Evolutionary conservation across 2,329 filamentous ascomycete species (phyloP).

Genomic region (Diplodia intermedia): DNA sequence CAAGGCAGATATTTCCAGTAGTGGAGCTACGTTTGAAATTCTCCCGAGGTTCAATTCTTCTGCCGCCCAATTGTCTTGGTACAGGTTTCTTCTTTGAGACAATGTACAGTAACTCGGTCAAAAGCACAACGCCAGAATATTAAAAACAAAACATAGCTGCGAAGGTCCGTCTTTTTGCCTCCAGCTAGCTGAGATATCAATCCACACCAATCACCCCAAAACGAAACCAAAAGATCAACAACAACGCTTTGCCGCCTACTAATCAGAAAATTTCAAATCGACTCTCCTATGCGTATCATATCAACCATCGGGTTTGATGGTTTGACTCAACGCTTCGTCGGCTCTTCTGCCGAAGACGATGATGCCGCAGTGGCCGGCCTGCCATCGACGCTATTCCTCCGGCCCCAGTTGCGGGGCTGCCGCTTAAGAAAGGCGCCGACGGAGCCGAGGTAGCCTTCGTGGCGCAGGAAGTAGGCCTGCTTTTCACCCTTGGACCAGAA

Average conservation of each 20-base stretch:
- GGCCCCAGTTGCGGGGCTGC: conserved; percentile 89
- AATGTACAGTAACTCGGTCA: not conserved
- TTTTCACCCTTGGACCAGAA: conserved; percentile 96
- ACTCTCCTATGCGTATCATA: not conserved
- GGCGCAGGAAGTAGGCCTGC: conserved; percentile 92
- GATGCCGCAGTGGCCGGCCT: conserved; percentile 1
- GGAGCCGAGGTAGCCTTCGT: conserved; percentile 93
- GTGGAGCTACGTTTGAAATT: not conserved
- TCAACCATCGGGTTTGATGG: no score
- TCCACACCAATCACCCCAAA: not conserved
- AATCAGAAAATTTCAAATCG: not conserved
- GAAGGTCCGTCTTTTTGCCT: not conserved
- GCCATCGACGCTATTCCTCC: conserved; percentile 75
- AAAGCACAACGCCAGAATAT: not conserved
- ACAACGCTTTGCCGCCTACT: not conserved
- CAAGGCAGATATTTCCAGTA: not conserved
- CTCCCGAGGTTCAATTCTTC: not conserved
- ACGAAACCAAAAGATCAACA: conserved; percentile 6
- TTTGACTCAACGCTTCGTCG: not conserved
- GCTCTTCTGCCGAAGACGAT: not conserved
- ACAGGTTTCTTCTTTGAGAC: not conserved
- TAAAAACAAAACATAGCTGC: not conserved
- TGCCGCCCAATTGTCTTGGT: not conserved
- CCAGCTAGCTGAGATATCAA: conserved; percentile 16
- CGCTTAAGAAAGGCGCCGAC: conserved; percentile 94